Evolutionary conservation across 208 protist genomes (phyloP).

Genomic region (Trypanosomatidae sp.): DNA sequence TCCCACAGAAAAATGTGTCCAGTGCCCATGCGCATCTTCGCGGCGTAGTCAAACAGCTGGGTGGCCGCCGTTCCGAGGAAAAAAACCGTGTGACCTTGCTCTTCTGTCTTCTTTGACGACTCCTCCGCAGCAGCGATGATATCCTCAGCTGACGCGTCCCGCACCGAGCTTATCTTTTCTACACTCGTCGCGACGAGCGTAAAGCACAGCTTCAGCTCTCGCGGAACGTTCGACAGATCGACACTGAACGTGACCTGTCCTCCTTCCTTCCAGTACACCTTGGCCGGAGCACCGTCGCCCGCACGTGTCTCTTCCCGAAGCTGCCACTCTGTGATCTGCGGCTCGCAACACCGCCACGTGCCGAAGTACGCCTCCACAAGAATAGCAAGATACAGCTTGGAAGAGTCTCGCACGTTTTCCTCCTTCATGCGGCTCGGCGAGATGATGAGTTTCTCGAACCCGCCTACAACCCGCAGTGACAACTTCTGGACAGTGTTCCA

Average conservation of each 20-base stretch:
- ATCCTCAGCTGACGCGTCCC: too few relatives aligned
- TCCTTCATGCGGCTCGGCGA: conserved; percentile 34
- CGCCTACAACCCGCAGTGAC: conserved; percentile 28
- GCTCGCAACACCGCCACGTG: conserved; percentile 30
- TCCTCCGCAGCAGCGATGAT: conserved; percentile 39
- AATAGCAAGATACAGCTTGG: conserved; percentile 46
- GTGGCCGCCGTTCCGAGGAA: conserved; percentile 44
- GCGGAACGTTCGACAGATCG: conserved; percentile 32
- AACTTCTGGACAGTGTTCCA: conserved; percentile 45
- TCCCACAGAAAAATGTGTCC: conserved; percentile 45
- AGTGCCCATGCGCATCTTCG: conserved; percentile 36
- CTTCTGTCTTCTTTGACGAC: conserved; percentile 36
- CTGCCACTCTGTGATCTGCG: conserved; percentile 53
- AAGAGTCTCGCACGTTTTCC: conserved; percentile 43
- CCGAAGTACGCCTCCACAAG: conserved; percentile 59
- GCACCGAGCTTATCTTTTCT: too few relatives aligned
- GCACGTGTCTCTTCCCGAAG: conserved; percentile 14
- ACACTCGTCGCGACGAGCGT: conserved; percentile 43
- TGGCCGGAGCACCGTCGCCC: too few relatives aligned
- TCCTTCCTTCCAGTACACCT: conserved; percentile 28
- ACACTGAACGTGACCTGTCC: conserved; percentile 26
- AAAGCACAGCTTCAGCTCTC: conserved; percentile 71
- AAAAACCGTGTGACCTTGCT: conserved; percentile 31
- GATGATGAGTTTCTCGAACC: conserved; percentile 35
- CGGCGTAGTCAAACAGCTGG: conserved; percentile 59